Conservation (phyloP, 441 rosid genomes). For the Gossypium davidsonii region DNA sequence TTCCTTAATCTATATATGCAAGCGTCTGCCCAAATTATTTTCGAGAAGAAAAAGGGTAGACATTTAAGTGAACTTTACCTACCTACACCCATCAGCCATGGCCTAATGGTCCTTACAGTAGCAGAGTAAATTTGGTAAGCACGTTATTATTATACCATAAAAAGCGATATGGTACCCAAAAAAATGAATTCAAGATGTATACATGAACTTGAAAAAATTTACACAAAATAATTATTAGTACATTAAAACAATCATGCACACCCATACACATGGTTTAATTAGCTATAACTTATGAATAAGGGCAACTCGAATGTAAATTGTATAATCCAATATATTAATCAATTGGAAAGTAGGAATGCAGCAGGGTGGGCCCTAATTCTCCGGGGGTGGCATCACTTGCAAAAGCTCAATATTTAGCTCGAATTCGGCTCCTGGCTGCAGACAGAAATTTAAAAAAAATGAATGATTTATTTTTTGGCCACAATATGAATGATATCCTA, state of each 20-base stretch:
- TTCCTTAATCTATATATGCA: background rate
- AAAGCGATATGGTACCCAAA: background rate
- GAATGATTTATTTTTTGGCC: background rate
- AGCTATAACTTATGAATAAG: background rate
- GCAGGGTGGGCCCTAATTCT: constrained; percentile 19
- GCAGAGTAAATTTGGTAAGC: background rate
- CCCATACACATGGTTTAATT: background rate
- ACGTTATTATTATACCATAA: background rate
- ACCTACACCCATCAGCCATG: too few relatives aligned
- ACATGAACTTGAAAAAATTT: background rate
- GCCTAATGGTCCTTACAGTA: too few relatives aligned
- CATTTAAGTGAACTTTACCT: too few relatives aligned
- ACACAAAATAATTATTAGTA: background rate
- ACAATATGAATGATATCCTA: background rate
- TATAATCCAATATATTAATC: background rate
- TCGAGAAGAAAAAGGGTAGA: too few relatives aligned
- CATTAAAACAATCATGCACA: background rate
- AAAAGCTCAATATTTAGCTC: constrained; percentile 83
- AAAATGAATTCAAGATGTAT: background rate
- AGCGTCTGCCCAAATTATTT: background rate
- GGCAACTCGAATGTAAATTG: background rate
- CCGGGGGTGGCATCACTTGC: constrained; percentile 44
- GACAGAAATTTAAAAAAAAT: background rate
- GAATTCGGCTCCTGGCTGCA: constrained; percentile 80
- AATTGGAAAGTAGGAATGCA: background rate